Conservation (phyloP, 441 rosid species). For the Aquilaria agallochum region DNA sequence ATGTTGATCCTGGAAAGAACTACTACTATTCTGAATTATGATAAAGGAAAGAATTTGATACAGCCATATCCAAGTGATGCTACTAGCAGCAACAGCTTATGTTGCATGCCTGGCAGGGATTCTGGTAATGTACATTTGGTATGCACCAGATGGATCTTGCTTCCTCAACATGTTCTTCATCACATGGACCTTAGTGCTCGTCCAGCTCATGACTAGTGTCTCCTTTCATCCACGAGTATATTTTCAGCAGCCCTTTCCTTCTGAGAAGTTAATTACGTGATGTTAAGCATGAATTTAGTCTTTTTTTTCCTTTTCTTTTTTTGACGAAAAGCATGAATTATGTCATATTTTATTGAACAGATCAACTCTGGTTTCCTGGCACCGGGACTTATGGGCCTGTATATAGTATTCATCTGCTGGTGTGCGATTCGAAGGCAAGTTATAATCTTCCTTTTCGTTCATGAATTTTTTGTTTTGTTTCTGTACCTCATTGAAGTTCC, state of each 20-base stretch:
- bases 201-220: slow-evolving; percentile 91
- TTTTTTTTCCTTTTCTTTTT: too few relatives aligned
- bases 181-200: slow-evolving; percentile 88
- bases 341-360: slow-evolving; percentile 28
- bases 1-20: not conserved
- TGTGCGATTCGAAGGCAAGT: slow-evolving; percentile 90
- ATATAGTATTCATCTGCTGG: slow-evolving; percentile 92
- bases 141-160: slow-evolving; percentile 79
- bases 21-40: not conserved
- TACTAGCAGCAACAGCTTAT: slow-evolving; percentile 67
- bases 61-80: slow-evolving; percentile 78
- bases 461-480: slow-evolving; percentile 1
- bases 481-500: not conserved
- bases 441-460: not conserved
- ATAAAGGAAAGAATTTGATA: slow-evolving; percentile 15
- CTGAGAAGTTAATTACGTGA: not conserved
- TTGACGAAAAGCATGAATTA: slow-evolving; percentile 8
- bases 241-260: slow-evolving; percentile 1
- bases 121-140: slow-evolving; percentile 95
- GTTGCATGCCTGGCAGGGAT: slow-evolving; percentile 73
- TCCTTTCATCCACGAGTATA: slow-evolving; percentile 87
- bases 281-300: too few relatives aligned
- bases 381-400: slow-evolving; percentile 98
- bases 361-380: slow-evolving; percentile 74
- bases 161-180: slow-evolving; percentile 92